Percentiles rank a stretch among this genome's conserved stretches.
These are phyloP conservation scores for Blastocystis sp. DNA, from an alignment of 352 stramenopile genomes.

Conservation along the genomic window DNA sequence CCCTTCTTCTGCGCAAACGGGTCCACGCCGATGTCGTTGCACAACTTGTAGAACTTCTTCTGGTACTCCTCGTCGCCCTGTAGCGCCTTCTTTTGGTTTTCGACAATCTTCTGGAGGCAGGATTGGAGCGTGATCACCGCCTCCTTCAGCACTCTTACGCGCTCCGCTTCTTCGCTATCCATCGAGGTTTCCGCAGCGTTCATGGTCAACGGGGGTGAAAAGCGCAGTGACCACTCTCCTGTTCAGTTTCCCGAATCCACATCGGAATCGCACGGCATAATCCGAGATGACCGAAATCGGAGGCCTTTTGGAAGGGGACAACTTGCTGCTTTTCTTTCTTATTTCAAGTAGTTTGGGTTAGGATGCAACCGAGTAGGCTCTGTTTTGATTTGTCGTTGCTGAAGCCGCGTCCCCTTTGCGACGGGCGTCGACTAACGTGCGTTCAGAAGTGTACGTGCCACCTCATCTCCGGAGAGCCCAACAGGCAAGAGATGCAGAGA, in stretches of 20 bases:
- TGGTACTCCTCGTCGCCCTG: constrained; percentile 60
- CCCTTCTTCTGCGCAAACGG: constrained; percentile 72
- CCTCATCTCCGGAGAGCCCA: constrained; percentile 71
- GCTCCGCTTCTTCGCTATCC: constrained; percentile 9
- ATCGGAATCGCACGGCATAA: not conserved
- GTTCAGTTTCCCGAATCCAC: not conserved
- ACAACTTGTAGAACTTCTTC: constrained; percentile 72
- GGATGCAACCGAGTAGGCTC: not conserved
- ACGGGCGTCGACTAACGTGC: not conserved
- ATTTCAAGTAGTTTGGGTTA: not conserved
- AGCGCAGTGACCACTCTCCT: no score
- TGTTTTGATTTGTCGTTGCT: not conserved
- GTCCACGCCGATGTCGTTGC: constrained; percentile 72
- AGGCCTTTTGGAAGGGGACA: not conserved
- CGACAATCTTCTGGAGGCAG: constrained; percentile 43
- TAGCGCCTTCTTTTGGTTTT: constrained; percentile 54
- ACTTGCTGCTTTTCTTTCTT: not conserved
- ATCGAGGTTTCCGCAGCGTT: not conserved
- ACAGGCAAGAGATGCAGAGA: not conserved
- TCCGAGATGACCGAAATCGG: not conserved
- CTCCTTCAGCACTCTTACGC: constrained; percentile 19
- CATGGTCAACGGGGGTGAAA: no score
- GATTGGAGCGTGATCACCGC: constrained; percentile 40
- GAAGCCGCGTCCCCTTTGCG: not conserved
- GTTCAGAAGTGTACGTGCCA: constrained; percentile 73